Evolutionary conservation across 2,329 filamentous ascomycete species (phyloP).

Genomic region (Clathrospora elynae): DNA sequence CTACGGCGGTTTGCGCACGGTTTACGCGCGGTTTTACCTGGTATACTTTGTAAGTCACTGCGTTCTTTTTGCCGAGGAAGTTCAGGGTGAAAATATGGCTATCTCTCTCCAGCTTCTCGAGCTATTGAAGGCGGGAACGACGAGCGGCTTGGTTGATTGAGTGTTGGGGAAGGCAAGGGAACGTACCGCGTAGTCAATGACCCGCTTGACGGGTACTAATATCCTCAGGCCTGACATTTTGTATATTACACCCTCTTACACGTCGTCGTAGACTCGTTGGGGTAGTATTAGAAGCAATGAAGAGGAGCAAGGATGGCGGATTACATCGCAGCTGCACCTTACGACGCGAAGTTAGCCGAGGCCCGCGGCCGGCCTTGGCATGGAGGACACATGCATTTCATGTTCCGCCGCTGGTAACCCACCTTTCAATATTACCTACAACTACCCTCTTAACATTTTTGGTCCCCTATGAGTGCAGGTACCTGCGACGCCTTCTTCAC

Average conservation of each 20-base stretch:
- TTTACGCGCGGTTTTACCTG: constrained; percentile 74
- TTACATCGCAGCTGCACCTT: constrained; percentile 13
- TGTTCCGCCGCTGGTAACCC: too few relatives aligned
- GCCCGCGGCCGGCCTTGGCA: constrained; percentile 14
- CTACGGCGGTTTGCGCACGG: constrained; percentile 79
- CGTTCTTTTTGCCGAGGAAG: too few relatives aligned
- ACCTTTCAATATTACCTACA: too few relatives aligned
- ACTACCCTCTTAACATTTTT: too few relatives aligned
- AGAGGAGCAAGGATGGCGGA: constrained; percentile 17
- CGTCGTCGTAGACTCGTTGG: constrained; percentile 2
- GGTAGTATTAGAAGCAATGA: constrained; percentile 2
- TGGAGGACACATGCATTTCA: constrained; percentile 1
- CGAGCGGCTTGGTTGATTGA: too few relatives aligned
- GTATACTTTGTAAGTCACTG: constrained; percentile 2
- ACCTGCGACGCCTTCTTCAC: too few relatives aligned
- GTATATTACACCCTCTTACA: constrained; percentile 3
- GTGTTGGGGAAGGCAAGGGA: background rate
- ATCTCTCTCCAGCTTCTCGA: too few relatives aligned
- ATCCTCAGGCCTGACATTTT: constrained; percentile 57
- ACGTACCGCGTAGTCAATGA: constrained; percentile 63
- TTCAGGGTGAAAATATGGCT: too few relatives aligned
- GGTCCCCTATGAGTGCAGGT: too few relatives aligned
- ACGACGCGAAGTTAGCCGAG: constrained; percentile 16
- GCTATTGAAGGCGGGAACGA: too few relatives aligned
- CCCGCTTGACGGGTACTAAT: constrained; percentile 62